Evolutionary conservation across 371 early-diverging fungal genomes (phyloP).

Genomic region (Sporodiniella umbellata): DNA sequence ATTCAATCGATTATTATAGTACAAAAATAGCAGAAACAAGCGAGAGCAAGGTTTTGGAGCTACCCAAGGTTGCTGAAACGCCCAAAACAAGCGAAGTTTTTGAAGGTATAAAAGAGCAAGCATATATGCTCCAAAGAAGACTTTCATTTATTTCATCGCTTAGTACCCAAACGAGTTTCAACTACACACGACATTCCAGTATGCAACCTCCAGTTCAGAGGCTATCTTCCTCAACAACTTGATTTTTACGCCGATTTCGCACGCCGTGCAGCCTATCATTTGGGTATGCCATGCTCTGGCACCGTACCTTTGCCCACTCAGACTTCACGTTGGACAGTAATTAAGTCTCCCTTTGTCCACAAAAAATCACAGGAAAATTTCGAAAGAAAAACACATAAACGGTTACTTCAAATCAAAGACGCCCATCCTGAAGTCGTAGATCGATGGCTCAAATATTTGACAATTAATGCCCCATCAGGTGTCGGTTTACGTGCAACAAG

Average conservation of each 20-base stretch:
- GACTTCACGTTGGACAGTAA: constrained; percentile 85
- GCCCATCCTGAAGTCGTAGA: constrained; percentile 73
- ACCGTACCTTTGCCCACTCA: constrained; percentile 75
- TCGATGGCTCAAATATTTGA: constrained; percentile 73
- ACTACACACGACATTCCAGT: constrained; percentile 67
- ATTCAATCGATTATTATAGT: neutral
- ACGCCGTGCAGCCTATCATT: constrained; percentile 73
- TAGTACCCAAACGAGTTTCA: constrained; percentile 40
- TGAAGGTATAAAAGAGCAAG: constrained; percentile 16
- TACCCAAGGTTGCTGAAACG: constrained; percentile 17
- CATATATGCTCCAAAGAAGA: too few relatives aligned
- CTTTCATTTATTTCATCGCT: neutral
- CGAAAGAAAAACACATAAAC: constrained; percentile 87
- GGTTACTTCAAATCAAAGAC: constrained; percentile 82
- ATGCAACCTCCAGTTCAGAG: constrained; percentile 70
- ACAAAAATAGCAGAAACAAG: neutral
- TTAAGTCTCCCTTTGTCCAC: constrained; percentile 92
- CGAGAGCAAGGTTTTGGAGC: constrained; percentile 8
- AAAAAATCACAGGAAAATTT: constrained; percentile 96
- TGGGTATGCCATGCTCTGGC: constrained; percentile 78
- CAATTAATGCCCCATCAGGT: constrained; percentile 73
- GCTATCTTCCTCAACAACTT: constrained; percentile 75
- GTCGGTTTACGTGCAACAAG: constrained; percentile 72
- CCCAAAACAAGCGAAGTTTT: constrained; percentile 23
- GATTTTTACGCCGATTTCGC: constrained; percentile 88